Percentiles rank a stretch among this genome's conserved stretches.
Evolutionary conservation across 208 protist genomes (phyloP).

Genomic region (Strigomonas oncopelti): DNA sequence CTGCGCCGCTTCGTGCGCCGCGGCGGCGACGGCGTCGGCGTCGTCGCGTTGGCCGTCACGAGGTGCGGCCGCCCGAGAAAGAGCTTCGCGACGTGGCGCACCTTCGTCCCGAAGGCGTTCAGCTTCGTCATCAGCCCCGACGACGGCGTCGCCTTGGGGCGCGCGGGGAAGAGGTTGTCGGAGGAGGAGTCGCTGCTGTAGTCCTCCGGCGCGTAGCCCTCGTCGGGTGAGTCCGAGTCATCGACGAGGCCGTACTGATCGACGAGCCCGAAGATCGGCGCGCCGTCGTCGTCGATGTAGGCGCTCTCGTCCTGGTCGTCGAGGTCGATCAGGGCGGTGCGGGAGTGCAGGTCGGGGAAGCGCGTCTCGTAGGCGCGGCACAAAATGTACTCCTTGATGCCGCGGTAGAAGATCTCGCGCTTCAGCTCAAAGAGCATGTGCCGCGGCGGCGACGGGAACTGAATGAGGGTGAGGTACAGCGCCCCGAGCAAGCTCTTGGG

Average conservation of each 20-base stretch:
- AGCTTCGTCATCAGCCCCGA: background rate
- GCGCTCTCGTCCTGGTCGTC: background rate
- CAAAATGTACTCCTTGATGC: conserved; percentile 34
- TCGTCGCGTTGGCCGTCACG: background rate
- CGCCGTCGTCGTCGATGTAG: background rate
- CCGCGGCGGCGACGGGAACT: conserved; percentile 30
- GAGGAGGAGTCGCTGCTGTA: background rate
- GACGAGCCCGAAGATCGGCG: background rate
- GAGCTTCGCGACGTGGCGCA: background rate
- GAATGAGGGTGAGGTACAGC: conserved; percentile 34
- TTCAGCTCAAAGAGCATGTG: conserved; percentile 39
- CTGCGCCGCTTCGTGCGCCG: background rate
- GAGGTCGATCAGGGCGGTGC: conserved; percentile 2
- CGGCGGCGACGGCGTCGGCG: background rate
- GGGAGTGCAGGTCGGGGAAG: conserved; percentile 28
- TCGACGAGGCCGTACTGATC: background rate
- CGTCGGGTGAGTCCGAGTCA: background rate
- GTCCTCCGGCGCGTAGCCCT: background rate
- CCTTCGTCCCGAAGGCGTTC: too few species aligned
- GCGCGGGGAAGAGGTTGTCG: background rate
- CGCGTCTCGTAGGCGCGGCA: conserved; percentile 30
- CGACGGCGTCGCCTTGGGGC: background rate
- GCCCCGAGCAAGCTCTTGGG: conserved; percentile 39
- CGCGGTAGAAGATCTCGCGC: conserved; percentile 40
- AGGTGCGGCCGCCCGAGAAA: background rate